Percentiles rank a stretch among this genome's conserved stretches.
These are phyloP conservation scores for Neonectria magnoliae DNA, from an alignment of 2,329 filamentous ascomycete species.

Conservation along the genomic window DNA sequence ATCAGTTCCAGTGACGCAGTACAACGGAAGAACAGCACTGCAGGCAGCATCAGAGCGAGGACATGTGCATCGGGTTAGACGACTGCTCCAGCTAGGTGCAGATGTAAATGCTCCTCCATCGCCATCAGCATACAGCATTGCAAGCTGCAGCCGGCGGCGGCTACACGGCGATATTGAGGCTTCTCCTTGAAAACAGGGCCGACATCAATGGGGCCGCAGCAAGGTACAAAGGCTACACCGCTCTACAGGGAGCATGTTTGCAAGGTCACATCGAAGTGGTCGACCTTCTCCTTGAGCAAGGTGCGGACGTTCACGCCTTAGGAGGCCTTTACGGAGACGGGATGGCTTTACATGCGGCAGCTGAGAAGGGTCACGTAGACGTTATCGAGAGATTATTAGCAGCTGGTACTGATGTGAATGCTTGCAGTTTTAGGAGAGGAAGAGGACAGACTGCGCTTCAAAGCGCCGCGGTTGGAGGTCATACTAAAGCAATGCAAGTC, in stretches of 20 bases:
- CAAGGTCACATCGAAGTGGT: not conserved
- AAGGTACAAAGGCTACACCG: not conserved
- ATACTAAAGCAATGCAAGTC: not conserved
- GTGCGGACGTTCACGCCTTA: not conserved
- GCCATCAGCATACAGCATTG: not conserved
- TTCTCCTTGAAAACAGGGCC: not conserved
- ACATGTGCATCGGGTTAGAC: not conserved
- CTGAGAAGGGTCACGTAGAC: not conserved
- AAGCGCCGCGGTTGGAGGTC: not conserved
- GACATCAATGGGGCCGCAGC: not conserved
- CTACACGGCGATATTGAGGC: not conserved
- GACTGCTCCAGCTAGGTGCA: not conserved
- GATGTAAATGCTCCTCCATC: constrained; percentile 3
- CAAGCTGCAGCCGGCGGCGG: not conserved
- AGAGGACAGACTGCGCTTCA: constrained; percentile 1
- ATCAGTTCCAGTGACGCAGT: not conserved
- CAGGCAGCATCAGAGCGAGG: constrained; percentile 1
- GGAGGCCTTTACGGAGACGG: not conserved
- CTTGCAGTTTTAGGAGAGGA: not conserved
- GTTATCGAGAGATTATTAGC: not conserved
- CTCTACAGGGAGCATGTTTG: constrained; percentile 1
- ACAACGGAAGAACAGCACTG: constrained; percentile 3
- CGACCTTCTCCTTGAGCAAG: constrained; percentile 1
- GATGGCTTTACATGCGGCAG: constrained; percentile 1
- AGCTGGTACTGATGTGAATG: constrained; percentile 6